Evolutionary conservation across 208 protist species (phyloP).

Genomic region (Acanthamoeba castellanii): DNA sequence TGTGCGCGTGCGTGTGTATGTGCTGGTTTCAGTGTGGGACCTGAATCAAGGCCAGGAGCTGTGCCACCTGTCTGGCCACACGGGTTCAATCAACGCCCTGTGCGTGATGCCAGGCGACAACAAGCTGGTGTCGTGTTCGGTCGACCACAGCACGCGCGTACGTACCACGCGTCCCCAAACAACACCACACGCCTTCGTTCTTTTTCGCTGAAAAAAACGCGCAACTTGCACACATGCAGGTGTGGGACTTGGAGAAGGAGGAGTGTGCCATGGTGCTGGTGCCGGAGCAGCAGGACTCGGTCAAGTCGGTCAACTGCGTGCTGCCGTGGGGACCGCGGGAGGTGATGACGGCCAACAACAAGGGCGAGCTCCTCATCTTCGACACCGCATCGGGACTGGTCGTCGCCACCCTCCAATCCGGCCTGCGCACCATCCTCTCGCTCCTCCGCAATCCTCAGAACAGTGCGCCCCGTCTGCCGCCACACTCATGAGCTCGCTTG

Average conservation of each 20-base stretch:
- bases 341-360: slow-evolving; percentile 51
- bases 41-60: background rate
- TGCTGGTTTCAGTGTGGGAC: background rate
- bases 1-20: background rate
- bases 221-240: background rate
- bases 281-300: background rate
- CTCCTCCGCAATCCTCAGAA: background rate
- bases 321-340: slow-evolving; percentile 5
- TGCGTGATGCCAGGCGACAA: background rate
- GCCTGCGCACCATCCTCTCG: slow-evolving; percentile 8
- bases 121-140: slow-evolving; percentile 48
- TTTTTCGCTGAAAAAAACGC: background rate
- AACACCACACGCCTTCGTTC: too few relatives aligned
- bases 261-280: slow-evolving; percentile 13
- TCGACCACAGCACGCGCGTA: slow-evolving; percentile 54
- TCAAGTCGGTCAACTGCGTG: slow-evolving; percentile 56
- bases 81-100: slow-evolving; percentile 3
- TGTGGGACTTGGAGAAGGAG: slow-evolving; percentile 40
- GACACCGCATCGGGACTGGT: background rate
- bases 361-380: slow-evolving; percentile 14
- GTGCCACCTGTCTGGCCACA: slow-evolving; percentile 13
- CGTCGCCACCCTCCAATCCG: background rate
- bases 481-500: background rate
- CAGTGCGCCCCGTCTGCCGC: background rate
- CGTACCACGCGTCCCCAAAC: background rate